A percentile compares a stretch with the other conserved stretches of the same genome.
These are phyloP conservation scores for Fusarium heterosporum DNA, from an alignment of 2,329 filamentous ascomycete genomes.

Conservation along the genomic window DNA sequence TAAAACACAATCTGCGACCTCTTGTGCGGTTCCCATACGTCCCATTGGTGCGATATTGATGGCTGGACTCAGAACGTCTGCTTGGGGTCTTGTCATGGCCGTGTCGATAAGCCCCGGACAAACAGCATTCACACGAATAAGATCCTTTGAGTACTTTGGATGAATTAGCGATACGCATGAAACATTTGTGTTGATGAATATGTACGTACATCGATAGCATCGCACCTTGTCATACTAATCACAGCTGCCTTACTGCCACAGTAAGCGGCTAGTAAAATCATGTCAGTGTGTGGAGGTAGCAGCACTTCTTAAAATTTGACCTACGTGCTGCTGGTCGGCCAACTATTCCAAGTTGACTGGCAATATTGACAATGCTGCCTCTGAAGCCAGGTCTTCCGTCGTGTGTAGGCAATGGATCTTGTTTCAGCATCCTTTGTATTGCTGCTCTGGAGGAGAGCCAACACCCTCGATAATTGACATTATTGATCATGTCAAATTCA, in stretches of 20 bases:
- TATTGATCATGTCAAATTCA: conserved; percentile 64
- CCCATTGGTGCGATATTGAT: conserved; percentile 60
- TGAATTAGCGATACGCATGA: neutral
- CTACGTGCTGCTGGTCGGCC: conserved; percentile 55
- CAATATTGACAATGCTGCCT: conserved; percentile 64
- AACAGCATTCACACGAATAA: conserved; percentile 65
- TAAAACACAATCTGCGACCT: conserved; percentile 62
- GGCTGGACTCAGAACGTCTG: conserved; percentile 1
- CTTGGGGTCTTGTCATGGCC: conserved; percentile 57
- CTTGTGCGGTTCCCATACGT: conserved; percentile 62
- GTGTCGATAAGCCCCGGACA: conserved; percentile 73
- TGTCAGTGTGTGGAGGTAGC: neutral
- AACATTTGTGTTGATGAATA: fast-evolving
- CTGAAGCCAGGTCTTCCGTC: conserved; percentile 33
- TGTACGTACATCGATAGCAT: conserved; percentile 41
- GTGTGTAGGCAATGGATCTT: conserved; percentile 57
- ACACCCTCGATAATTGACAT: conserved; percentile 65
- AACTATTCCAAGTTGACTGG: conserved; percentile 64
- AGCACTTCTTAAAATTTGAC: neutral
- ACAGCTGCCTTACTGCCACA: conserved; percentile 69
- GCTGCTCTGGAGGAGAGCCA: conserved; percentile 61
- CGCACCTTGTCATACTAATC: conserved; percentile 68
- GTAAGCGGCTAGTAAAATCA: conserved; percentile 59
- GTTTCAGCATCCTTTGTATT: conserved; percentile 59
- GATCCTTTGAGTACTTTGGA: conserved; percentile 62